These are phyloP conservation scores for Trichocladium antarcticum DNA, from an alignment of 495 filamentous ascomycete genomes.

Conservation along the genomic window DNA sequence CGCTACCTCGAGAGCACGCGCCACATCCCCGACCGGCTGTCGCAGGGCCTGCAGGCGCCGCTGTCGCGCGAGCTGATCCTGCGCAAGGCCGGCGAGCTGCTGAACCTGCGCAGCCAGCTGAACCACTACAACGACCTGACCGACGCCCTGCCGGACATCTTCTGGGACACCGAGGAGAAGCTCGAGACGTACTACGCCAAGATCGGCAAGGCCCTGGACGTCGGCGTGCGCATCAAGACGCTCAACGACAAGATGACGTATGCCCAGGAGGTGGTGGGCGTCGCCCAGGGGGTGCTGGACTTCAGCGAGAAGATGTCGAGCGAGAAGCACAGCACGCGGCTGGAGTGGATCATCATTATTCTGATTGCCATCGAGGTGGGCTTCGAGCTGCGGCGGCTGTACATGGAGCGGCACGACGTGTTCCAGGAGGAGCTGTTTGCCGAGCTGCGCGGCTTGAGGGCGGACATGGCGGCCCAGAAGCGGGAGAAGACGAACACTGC, in stretches of 20 bases:
- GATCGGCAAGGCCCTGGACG: constrained; percentile 80
- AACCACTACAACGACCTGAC: constrained; percentile 97
- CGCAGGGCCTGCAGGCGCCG: constrained; percentile 26
- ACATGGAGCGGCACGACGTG: constrained; percentile 30
- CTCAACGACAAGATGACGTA: constrained; percentile 98
- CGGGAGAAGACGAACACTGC: not conserved
- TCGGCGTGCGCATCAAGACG: constrained; percentile 81
- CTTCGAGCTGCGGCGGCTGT: constrained; percentile 45
- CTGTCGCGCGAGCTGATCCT: constrained; percentile 45
- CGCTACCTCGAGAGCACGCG: constrained; percentile 77
- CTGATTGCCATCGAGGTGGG: constrained; percentile 86
- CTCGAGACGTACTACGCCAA: constrained; percentile 90
- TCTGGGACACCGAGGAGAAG: constrained; percentile 89
- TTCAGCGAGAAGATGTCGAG: constrained; percentile 85
- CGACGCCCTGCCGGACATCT: constrained; percentile 87
- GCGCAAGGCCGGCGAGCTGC: constrained; percentile 86
- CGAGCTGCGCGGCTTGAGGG: constrained; percentile 16
- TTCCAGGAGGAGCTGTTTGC: constrained; percentile 20
- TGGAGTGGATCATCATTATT: constrained; percentile 97
- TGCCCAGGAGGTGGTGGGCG: constrained; percentile 86
- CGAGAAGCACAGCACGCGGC: constrained; percentile 70
- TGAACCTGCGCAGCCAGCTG: constrained; percentile 79
- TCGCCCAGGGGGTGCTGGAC: constrained; percentile 80
- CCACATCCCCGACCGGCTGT: constrained; percentile 63
- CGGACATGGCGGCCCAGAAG: constrained; percentile 3